phyloP scores from a whole-genome alignment of 2,329 filamentous ascomycete genomes.

The Colletotrichum sp. region DNA sequence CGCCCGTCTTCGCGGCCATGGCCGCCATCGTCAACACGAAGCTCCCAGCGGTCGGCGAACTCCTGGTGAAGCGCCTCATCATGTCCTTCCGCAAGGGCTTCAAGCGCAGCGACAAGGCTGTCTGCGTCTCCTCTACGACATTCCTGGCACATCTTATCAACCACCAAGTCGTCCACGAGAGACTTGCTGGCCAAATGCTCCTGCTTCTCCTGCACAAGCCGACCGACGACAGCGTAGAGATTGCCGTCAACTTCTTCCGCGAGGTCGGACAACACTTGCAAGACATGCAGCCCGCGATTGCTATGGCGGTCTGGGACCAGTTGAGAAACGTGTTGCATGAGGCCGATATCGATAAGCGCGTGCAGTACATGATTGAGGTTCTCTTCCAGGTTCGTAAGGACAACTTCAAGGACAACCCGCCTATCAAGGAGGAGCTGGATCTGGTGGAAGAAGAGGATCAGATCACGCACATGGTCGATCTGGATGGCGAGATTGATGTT shows the following conservation, averaged over 20 bases:
- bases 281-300: constrained; percentile 90
- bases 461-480: constrained; percentile 84
- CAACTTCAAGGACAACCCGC: constrained; percentile 93
- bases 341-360: constrained; percentile 94
- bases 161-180: constrained; percentile 93
- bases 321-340: constrained; percentile 96
- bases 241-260: constrained; percentile 90
- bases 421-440: constrained; percentile 90
- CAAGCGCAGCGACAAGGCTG: constrained; percentile 95
- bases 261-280: constrained; percentile 95
- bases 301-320: constrained; percentile 91
- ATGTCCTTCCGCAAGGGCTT: constrained; percentile 96
- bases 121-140: constrained; percentile 90
- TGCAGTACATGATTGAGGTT: constrained; percentile 99
- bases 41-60: constrained; percentile 89
- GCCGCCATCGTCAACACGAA: constrained; percentile 98
- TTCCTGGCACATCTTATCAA: constrained; percentile 97
- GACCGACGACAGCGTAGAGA: constrained; percentile 96
- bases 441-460: constrained; percentile 97
- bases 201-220: constrained; percentile 93
- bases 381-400: constrained; percentile 96
- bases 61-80: constrained; percentile 83
- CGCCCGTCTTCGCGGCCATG: constrained; percentile 95
- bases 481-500: constrained; percentile 84
- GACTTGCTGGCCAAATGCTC: constrained; percentile 90